Base-by-base conservation (phyloP, 768 basidiomycete species). In the Boletus pseudopeckii region DNA sequence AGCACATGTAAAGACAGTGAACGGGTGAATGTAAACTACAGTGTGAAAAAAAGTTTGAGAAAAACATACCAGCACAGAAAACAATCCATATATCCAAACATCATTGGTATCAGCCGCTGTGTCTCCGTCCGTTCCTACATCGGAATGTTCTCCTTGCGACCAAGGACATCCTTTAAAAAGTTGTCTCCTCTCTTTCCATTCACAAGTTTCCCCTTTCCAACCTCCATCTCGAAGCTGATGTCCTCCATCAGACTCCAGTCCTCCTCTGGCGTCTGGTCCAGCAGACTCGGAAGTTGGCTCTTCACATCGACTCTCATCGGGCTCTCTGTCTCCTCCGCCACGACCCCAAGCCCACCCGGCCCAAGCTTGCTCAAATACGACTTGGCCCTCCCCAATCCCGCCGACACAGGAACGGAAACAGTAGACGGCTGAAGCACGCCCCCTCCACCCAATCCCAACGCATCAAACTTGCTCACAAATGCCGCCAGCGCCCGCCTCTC, bases 391-490 rank as follows among this genome's bases (percentile, higher is more conserved):
- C 78, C 81, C 6, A 54, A 33, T 15, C 57, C 60, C 30, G 30
- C 28, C 5, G 22, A 4, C 10, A 24, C 22, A n/a, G 61, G 26
- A 14, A 20, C 44, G 11, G 56, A 24, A n/a, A 18, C 14, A 17
- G 63, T 51, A 28, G 62, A n/a, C 18, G 77, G 69, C 5, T 73
- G 63, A 2, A 76, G 62, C 17, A 68, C 53, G 6, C 62, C 56
- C 28, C 8, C 8, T 14, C 72, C 71, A 0, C 76, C 76, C 32
- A 87, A 64, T 0, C 86, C 86, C 26, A 89, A 70, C 11, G 88
- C 77, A 69, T 93, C 91, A 62, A 92, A 90, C 67, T 88, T 90
- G 67, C 76, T 77, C 42, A 93, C 91, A 61, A 93, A 93, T 7
- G 88, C 80, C 4, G 87, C 81, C 38, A 93, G 75, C 9, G 88